phyloP scores from a whole-genome alignment of 2,329 filamentous ascomycete species.

The Clarireedia hainanense region DNA sequence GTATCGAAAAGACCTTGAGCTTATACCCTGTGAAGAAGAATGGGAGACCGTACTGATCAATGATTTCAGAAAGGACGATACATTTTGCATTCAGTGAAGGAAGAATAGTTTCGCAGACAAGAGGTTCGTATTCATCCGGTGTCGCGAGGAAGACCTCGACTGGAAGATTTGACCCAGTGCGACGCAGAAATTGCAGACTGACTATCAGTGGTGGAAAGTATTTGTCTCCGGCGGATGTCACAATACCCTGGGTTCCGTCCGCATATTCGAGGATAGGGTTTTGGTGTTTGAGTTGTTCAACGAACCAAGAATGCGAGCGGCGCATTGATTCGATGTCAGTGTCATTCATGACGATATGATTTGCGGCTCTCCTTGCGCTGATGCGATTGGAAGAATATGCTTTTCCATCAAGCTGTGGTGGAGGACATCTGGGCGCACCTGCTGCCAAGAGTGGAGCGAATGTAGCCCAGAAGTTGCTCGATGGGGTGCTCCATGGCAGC shows the following conservation, averaged over 20 bases:
- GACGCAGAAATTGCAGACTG: slow-evolving; percentile 34
- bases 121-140: slow-evolving; percentile 31
- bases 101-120: slow-evolving; percentile 32
- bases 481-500: not conserved
- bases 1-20: slow-evolving; percentile 37
- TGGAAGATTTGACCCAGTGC: slow-evolving; percentile 30
- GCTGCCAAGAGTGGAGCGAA: slow-evolving; percentile 15
- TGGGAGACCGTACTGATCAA: not conserved
- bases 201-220: slow-evolving; percentile 33
- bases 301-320: slow-evolving; percentile 8
- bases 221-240: slow-evolving; percentile 33
- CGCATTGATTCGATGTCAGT: slow-evolving; percentile 12
- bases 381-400: not conserved
- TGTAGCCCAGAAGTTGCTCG: slow-evolving; percentile 13
- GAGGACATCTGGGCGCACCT: slow-evolving; percentile 13
- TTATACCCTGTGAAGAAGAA: slow-evolving; percentile 28
- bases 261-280: not conserved
- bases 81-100: slow-evolving; percentile 34
- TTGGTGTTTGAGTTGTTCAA: not conserved
- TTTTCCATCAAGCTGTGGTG: slow-evolving; percentile 8
- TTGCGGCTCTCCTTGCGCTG: not conserved
- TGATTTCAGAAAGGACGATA: slow-evolving; percentile 24
- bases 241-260: slow-evolving; percentile 30
- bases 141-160: slow-evolving; percentile 35
- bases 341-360: slow-evolving; percentile 7